Evolutionary conservation across 1,284 basidiomycete species (phyloP).

Genomic region (Pseudomicrostroma phylloplanum): DNA sequence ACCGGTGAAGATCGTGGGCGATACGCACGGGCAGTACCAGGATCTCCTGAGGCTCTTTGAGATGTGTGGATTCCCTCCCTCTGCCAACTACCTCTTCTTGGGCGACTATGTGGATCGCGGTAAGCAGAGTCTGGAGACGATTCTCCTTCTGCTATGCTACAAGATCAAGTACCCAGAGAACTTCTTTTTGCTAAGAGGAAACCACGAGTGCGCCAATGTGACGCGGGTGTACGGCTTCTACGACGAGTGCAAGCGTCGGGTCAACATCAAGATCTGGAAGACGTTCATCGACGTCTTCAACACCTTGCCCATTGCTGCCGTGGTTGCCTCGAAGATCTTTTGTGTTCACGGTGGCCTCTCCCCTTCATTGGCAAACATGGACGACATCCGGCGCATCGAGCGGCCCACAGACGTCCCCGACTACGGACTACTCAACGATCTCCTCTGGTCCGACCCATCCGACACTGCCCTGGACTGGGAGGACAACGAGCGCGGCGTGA

Average conservation of each 20-base stretch:
- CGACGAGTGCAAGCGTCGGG: conserved; percentile 93
- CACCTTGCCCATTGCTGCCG: conserved; percentile 93
- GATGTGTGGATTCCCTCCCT: conserved; percentile 89
- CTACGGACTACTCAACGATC: conserved; percentile 92
- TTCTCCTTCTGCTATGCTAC: conserved; percentile 75
- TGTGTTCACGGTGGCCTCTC: conserved; percentile 98
- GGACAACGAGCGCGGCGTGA: conserved; percentile 98
- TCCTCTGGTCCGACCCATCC: conserved; percentile 96
- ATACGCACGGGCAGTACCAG: conserved; percentile 93
- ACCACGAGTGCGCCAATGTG: conserved; percentile 80
- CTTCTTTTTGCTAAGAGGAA: conserved; percentile 89
- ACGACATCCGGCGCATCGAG: conserved; percentile 96
- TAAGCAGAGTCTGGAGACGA: conserved; percentile 88
- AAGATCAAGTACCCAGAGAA: conserved; percentile 99
- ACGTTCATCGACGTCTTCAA: conserved; percentile 99
- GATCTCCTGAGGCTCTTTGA: conserved; percentile 88
- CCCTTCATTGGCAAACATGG: conserved; percentile 95
- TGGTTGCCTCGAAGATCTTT: conserved; percentile 99
- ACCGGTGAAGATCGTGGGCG: conserved; percentile 98
- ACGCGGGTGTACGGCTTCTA: conserved; percentile 76
- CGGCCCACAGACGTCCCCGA: conserved; percentile 99
- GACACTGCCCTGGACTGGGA: conserved; percentile 99
- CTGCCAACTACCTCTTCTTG: conserved; percentile 92
- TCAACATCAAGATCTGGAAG: conserved; percentile 98
- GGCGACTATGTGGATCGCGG: conserved; percentile 93